phyloP scores from a whole-genome alignment of 2,329 filamentous ascomycete species.

The Alternaria ventricosa region DNA sequence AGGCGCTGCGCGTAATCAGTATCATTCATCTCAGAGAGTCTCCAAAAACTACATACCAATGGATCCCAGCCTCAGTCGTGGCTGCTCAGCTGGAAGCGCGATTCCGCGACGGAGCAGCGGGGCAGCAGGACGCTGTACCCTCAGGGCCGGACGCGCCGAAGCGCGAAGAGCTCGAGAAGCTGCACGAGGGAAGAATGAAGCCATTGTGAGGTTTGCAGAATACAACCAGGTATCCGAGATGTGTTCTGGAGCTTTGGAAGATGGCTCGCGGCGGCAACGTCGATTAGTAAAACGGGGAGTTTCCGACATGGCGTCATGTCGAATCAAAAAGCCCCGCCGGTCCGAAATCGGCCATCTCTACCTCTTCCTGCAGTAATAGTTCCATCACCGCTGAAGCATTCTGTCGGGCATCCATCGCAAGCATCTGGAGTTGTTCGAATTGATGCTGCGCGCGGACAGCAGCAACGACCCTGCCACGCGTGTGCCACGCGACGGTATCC shows the following conservation, averaged over 20 bases:
- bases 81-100: slow-evolving; percentile 47
- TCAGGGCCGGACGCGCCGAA: slow-evolving; percentile 33
- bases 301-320: slow-evolving; percentile 19
- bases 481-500: background rate
- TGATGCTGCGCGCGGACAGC: background rate
- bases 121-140: slow-evolving; percentile 31
- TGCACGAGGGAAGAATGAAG: slow-evolving; percentile 43
- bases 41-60: slow-evolving; percentile 29
- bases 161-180: slow-evolving; percentile 44
- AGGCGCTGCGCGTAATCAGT: slow-evolving; percentile 61
- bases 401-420: background rate
- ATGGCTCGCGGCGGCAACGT: background rate
- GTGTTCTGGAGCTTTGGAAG: slow-evolving; percentile 3
- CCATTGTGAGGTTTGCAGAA: slow-evolving; percentile 31
- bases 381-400: background rate
- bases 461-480: background rate
- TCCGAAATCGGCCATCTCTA: slow-evolving; percentile 9
- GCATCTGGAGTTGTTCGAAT: background rate
- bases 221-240: background rate
- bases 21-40: background rate
- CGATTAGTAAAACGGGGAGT: slow-evolving; percentile 3
- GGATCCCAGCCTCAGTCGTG: slow-evolving; percentile 54
- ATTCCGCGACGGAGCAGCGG: slow-evolving; percentile 48
- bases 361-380: background rate
- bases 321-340: slow-evolving; percentile 7